These are phyloP conservation scores for Saccharomyces cerevisiae DNA, from an alignment of 805 yeast genomes.

Conservation along the genomic window DNA sequence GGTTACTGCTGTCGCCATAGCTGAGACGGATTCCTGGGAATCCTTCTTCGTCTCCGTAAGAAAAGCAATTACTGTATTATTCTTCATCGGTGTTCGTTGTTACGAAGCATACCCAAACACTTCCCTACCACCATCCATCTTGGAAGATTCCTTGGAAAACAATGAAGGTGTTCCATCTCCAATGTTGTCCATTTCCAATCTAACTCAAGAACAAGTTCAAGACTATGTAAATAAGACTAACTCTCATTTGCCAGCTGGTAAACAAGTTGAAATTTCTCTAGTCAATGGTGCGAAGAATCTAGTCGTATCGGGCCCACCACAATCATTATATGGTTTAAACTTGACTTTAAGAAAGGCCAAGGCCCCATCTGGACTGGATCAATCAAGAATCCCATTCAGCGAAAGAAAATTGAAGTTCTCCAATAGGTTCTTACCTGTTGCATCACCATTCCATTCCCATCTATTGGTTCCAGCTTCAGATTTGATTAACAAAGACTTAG, in stretches of 20 bases:
- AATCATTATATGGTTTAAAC: conserved; percentile 91
- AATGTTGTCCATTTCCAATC: conserved; percentile 90
- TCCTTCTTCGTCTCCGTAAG: conserved; percentile 63
- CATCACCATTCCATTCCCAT: conserved; percentile 95
- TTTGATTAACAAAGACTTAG: conserved; percentile 57
- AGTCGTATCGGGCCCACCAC: conserved; percentile 97
- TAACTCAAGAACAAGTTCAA: conserved; percentile 73
- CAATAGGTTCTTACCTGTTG: conserved; percentile 87
- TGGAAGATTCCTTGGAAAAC: conserved; percentile 84
- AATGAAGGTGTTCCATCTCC: conserved; percentile 97
- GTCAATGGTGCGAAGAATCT: conserved; percentile 92
- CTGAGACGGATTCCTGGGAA: conserved; percentile 78
- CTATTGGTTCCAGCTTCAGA: conserved; percentile 66
- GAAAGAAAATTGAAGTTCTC: conserved; percentile 92
- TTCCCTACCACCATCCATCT: conserved; percentile 84
- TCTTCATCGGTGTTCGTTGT: conserved; percentile 90
- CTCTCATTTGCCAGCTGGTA: conserved; percentile 84
- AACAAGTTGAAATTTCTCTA: conserved; percentile 83
- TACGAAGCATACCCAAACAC: conserved; percentile 87
- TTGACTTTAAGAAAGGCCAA: conserved; percentile 86
- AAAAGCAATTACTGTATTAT: conserved; percentile 76
- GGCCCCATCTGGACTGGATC: conserved; percentile 90
- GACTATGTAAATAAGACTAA: conserved; percentile 76
- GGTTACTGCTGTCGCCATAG: conserved; percentile 86
- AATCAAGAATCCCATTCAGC: conserved; percentile 86